phyloP scores from a whole-genome alignment of 2,329 filamentous ascomycete species.

The Alternaria burnsii region DNA sequence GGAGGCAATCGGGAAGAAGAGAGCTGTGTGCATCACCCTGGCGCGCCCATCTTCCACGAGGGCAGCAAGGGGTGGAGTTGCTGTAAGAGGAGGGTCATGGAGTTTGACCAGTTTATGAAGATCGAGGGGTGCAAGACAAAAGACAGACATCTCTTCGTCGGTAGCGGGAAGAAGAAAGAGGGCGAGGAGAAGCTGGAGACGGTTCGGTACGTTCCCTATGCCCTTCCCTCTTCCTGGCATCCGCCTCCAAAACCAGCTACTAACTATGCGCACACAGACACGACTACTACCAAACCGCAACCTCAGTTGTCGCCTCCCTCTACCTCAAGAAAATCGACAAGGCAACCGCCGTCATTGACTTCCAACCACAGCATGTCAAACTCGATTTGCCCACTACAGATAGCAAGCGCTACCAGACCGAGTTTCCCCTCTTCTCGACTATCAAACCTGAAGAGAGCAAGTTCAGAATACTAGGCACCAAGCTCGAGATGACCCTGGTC shows the following conservation, averaged over 20 bases:
- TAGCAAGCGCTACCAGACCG: conserved; percentile 79
- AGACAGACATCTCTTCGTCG: conserved; percentile 82
- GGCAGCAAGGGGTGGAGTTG: conserved; percentile 97
- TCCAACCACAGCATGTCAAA: conserved; percentile 68
- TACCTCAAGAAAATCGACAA: conserved; percentile 98
- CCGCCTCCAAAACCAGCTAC: background rate
- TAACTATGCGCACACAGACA: conserved; percentile 59
- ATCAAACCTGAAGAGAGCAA: conserved; percentile 79
- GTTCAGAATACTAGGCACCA: conserved; percentile 86
- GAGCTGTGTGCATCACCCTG: conserved; percentile 87
- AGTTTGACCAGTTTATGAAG: conserved; percentile 98
- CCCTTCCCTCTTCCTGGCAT: background rate
- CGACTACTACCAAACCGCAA: conserved; percentile 94
- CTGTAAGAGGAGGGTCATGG: conserved; percentile 92
- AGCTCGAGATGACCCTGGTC: conserved; percentile 79
- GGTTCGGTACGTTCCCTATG: conserved; percentile 66
- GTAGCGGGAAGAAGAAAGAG: conserved; percentile 76
- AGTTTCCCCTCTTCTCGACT: conserved; percentile 76
- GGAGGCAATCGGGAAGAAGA: conserved; percentile 67
- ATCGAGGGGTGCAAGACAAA: conserved; percentile 91
- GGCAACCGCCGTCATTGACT: conserved; percentile 74
- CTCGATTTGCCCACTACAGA: conserved; percentile 90
- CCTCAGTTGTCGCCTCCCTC: conserved; percentile 85
- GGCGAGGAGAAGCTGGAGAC: conserved; percentile 79
- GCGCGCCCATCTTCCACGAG: conserved; percentile 93